These are phyloP conservation scores for Lentinula detonsa DNA, from an alignment of 768 basidiomycete species.

Conservation along the genomic window DNA sequence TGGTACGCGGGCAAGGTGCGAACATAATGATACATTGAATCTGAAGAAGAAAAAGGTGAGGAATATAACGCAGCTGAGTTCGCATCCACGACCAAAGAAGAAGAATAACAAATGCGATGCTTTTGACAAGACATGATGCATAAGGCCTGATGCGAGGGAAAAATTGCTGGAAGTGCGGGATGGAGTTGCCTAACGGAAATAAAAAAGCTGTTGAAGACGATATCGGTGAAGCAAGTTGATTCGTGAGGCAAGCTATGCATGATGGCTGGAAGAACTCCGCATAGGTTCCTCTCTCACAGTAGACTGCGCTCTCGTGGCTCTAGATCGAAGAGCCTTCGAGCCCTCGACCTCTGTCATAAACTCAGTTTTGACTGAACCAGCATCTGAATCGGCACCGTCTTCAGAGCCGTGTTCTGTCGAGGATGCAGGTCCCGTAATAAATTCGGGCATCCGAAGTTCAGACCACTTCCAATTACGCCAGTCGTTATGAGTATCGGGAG, in stretches of 20 bases:
- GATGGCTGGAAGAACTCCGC: neutral
- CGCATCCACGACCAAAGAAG: neutral
- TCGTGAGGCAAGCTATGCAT: neutral
- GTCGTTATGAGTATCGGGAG: constrained; percentile 1
- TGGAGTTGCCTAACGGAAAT: neutral
- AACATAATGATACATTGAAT: neutral
- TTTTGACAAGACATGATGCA: neutral
- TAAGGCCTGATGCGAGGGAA: neutral
- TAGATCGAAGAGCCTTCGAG: neutral
- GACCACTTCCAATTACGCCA: constrained; percentile 42
- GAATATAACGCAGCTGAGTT: neutral
- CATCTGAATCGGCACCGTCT: neutral
- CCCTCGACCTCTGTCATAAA: neutral
- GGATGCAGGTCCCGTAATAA: constrained; percentile 7
- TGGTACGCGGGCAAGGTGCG: neutral
- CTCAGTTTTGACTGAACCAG: neutral
- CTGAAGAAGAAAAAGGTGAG: neutral
- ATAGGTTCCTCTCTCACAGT: neutral
- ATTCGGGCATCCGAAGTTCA: constrained; percentile 29
- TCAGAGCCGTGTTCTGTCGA: neutral
- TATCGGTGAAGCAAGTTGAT: neutral
- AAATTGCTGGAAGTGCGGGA: neutral
- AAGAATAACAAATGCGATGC: neutral
- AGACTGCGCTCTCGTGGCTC: neutral
- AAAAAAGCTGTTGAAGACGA: neutral